Percentiles rank a stretch among this genome's conserved stretches.
Evolutionary conservation across 2,329 filamentous ascomycete species (phyloP).

Genomic region (Zopfia rhizophila): DNA sequence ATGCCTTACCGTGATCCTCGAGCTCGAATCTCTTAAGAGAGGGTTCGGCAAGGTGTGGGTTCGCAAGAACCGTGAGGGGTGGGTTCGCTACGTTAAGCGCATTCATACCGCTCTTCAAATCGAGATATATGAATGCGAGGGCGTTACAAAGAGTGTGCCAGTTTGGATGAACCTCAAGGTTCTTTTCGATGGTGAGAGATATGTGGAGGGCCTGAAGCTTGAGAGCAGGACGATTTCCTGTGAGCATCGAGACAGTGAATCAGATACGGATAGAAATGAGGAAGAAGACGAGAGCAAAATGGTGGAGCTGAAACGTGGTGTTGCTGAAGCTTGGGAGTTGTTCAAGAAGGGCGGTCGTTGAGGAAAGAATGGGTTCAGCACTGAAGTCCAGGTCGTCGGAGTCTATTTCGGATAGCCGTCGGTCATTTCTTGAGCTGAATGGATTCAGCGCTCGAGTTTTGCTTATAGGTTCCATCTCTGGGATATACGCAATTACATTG

Average conservation of each 20-base stretch:
- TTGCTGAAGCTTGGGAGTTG: constrained; percentile 26
- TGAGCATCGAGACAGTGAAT: background rate
- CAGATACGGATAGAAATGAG: background rate
- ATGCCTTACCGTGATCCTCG: constrained; percentile 33
- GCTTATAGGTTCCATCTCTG: too few species aligned
- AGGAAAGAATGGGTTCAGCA: too few species aligned
- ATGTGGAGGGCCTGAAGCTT: constrained; percentile 10
- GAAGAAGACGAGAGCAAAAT: constrained; percentile 10
- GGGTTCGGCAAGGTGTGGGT: constrained; percentile 28
- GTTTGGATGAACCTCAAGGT: constrained; percentile 35
- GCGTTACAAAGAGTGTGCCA: constrained; percentile 25
- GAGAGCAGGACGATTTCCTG: background rate
- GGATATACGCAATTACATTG: too few species aligned
- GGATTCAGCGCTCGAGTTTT: too few species aligned
- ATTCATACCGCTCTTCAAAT: constrained; percentile 18
- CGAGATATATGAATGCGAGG: constrained; percentile 21
- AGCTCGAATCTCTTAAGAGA: constrained; percentile 25
- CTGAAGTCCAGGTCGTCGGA: too few species aligned
- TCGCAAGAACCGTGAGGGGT: constrained; percentile 27
- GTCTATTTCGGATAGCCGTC: too few species aligned
- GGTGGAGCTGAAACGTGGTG: constrained; percentile 21
- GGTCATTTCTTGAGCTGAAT: too few species aligned
- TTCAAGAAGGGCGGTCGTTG: constrained; percentile 23
- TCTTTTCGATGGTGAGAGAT: constrained; percentile 36
- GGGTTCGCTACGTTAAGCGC: constrained; percentile 31